phyloP scores from a whole-genome alignment of 2,329 filamentous ascomycete species.

The Fusarium sp. region DNA sequence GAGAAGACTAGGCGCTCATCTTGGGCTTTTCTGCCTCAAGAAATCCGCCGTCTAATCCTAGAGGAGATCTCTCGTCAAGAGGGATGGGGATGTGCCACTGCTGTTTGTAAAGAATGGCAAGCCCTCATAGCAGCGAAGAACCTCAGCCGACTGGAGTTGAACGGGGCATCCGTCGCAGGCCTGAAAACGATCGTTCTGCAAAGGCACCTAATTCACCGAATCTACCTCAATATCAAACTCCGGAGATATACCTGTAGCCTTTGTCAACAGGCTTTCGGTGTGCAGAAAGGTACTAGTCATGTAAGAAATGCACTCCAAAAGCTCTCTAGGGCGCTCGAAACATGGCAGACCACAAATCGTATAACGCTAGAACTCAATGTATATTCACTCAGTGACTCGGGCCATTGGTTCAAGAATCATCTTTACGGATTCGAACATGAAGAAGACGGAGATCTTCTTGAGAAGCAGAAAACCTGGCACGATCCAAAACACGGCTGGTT shows the following conservation, averaged over 20 bases:
- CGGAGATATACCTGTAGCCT: background rate
- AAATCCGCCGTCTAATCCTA: background rate
- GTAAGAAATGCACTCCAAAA: background rate
- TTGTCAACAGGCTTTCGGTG: background rate
- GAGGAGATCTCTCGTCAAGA: background rate
- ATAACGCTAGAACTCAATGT: background rate
- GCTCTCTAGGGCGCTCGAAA: background rate
- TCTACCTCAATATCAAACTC: background rate
- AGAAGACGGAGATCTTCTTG: background rate
- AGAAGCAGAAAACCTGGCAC: background rate
- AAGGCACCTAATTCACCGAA: background rate
- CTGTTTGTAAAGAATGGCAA: conserved; percentile 3
- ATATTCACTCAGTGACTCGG: background rate
- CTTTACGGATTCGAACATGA: background rate
- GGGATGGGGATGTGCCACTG: background rate
- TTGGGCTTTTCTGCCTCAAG: background rate
- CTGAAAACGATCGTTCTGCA: background rate
- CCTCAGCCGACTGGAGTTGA: background rate
- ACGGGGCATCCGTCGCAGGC: background rate
- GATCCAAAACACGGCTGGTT: background rate
- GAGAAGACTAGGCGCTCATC: background rate
- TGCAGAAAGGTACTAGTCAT: too few relatives aligned
- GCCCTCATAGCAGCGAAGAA: background rate
- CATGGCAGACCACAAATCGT: background rate
- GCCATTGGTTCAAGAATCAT: conserved; percentile 8